Conservation (phyloP, 2,329 filamentous ascomycete genomes). For the Phaeosphaeriaceae sp. region DNA sequence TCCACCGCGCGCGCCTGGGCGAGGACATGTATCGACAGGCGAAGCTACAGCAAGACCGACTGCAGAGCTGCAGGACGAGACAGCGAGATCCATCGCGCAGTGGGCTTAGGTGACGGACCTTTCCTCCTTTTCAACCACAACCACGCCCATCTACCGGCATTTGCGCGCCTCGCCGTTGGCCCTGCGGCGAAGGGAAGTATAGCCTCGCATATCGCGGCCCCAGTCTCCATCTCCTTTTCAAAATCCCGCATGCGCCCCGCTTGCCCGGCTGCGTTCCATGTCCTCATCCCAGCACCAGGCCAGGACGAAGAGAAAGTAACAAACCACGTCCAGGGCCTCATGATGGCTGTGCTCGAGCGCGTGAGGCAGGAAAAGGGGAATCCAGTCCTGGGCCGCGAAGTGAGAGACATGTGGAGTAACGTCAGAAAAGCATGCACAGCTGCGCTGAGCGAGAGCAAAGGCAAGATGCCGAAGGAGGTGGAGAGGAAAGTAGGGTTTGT, state of each 20-base stretch:
- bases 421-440: conserved; percentile 20
- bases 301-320: conserved; percentile 28
- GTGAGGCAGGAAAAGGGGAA: conserved; percentile 31
- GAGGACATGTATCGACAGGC: conserved; percentile 23
- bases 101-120: conserved; percentile 38
- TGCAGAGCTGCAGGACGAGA: conserved; percentile 31
- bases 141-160: conserved; percentile 20
- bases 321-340: conserved; percentile 33
- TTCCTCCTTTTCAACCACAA: conserved; percentile 16
- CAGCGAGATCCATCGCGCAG: conserved; percentile 28
- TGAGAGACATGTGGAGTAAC: conserved; percentile 32
- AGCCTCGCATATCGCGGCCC: conserved; percentile 28
- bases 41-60: conserved; percentile 25
- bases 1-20: conserved; percentile 30
- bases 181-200: conserved; percentile 17
- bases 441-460: conserved; percentile 11
- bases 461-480: conserved; percentile 35
- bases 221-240: conserved; percentile 27
- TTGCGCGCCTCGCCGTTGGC: conserved; percentile 36
- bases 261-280: conserved; percentile 23
- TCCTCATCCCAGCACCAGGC: conserved; percentile 24
- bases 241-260: conserved; percentile 19
- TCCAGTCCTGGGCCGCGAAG: conserved; percentile 18
- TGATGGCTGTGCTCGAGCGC: conserved; percentile 41
- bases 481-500: conserved; percentile 35